Base-by-base conservation (phyloP, 345 rosid species). In the Orychophragmus violaceus region DNA sequence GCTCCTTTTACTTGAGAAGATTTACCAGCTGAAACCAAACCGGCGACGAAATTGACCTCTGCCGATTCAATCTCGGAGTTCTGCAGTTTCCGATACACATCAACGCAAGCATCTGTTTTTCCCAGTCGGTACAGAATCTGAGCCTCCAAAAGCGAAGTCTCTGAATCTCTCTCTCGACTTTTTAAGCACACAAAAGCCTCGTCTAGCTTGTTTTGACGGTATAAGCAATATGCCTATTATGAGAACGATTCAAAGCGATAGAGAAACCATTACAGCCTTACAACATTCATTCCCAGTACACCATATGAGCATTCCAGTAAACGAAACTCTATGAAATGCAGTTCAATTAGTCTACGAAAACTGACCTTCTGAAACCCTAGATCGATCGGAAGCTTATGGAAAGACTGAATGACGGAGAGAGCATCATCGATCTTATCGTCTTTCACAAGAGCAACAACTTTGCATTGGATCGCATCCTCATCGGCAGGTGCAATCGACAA, bases 391-490 rank as follows among this genome's bases (percentile, higher is more conserved):
- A 77, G 64, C 45, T 58, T 85, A 29, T 59, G 79, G 30, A 74
- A 54, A 2, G 92, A 79, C 2, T 80, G 85, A 73, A 90, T 81
- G 0, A 80, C 50, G 11, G 88, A 76, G 50, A 94, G 83, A 59
- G 99, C 95, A 39, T 66, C 83, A 29, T 85, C 96, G 58, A 87
- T 68, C 22, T 78, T 76, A 36, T 94, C 99, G 32, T 55, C 77
- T 83, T 79, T 87, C 2, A 94, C 78, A 69, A 94, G 54, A 23
- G 96, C 89, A 72, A 85, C 96, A 17, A 88, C 83, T 72, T 94
- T 88, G 79, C 99, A 90, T 68, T 85, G 81, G 75, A 87, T 72
- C 49, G 97, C 95, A 59, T 94, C 99, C 76, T 84, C 97, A 36
- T 94, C 97, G 62, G 77, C 78, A 17, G 96, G 92, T 50, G 79